These are phyloP conservation scores for Annona cherimola DNA, from an alignment of 164 flowering plant species.

Conservation along the genomic window DNA sequence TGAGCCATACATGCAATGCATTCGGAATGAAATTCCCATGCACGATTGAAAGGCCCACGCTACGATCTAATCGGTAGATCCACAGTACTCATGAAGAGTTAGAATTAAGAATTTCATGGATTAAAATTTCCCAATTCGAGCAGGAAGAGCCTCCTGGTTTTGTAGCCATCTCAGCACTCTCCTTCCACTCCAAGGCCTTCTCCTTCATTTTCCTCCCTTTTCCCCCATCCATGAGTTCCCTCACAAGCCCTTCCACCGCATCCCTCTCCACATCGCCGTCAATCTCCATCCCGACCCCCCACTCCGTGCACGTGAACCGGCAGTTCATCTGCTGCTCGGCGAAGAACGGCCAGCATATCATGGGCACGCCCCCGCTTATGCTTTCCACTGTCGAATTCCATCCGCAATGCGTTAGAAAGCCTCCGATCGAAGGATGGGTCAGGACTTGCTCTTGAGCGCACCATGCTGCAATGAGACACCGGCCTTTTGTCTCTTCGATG, in stretches of 20 bases:
- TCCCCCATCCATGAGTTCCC: slow-evolving; percentile 8
- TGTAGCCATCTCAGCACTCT: background rate
- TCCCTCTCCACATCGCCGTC: slow-evolving; percentile 9
- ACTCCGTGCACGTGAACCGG: slow-evolving; percentile 1
- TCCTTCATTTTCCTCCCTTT: slow-evolving; percentile 11
- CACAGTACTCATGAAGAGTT: background rate
- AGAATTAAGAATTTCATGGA: background rate
- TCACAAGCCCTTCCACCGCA: slow-evolving; percentile 3
- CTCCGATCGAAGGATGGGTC: slow-evolving; percentile 4
- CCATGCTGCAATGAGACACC: slow-evolving; percentile 18
- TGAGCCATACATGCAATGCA: slow-evolving; percentile 48
- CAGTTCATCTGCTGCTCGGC: slow-evolving; percentile 12
- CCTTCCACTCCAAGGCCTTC: slow-evolving; percentile 7
- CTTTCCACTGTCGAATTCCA: slow-evolving; percentile 13
- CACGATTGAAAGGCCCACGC: no score
- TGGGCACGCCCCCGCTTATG: slow-evolving; percentile 7
- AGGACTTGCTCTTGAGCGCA: slow-evolving; percentile 18
- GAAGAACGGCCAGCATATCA: slow-evolving; percentile 12
- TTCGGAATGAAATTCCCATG: slow-evolving; percentile 36
- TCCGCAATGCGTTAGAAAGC: slow-evolving; percentile 11
- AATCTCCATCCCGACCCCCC: slow-evolving; percentile 15
- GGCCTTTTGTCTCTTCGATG: slow-evolving; percentile 16
- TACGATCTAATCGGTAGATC: no score
- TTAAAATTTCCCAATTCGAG: background rate
- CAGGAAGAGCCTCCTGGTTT: slow-evolving; percentile 6